Conservation (phyloP, 139 green algal species). For the Raphidocelis subcapitata region DNA sequence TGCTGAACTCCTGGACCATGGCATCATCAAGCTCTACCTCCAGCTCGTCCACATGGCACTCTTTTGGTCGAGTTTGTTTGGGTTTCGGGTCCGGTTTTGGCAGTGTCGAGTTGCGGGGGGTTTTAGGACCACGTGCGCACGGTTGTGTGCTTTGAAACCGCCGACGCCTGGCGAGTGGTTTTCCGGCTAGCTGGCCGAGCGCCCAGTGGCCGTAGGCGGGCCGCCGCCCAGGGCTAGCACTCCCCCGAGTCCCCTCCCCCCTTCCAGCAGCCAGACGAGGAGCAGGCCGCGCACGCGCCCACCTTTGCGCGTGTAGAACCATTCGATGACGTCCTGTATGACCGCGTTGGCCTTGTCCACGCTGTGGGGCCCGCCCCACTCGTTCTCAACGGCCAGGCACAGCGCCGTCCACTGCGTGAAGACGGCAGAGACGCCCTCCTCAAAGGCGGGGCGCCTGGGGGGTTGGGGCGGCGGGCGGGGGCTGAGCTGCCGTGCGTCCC, state of each 20-base stretch:
- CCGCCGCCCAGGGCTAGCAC: neutral
- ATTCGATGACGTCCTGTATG: constrained; percentile 72
- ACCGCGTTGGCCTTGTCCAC: constrained; percentile 74
- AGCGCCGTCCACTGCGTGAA: constrained; percentile 88
- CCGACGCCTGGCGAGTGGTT: neutral
- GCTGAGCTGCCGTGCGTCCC: too few species aligned
- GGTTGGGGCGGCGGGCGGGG: too few species aligned
- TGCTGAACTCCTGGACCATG: constrained; percentile 72
- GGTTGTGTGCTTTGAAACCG: neutral
- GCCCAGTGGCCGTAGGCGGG: neutral
- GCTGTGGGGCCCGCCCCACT: constrained; percentile 82
- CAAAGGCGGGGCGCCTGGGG: constrained; percentile 45
- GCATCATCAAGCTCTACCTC: constrained; percentile 67
- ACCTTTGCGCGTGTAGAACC: constrained; percentile 86
- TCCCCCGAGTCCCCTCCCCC: neutral
- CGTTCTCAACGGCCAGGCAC: constrained; percentile 81
- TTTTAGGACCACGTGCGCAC: neutral
- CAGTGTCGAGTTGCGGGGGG: neutral
- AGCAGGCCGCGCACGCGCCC: neutral
- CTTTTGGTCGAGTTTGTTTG: constrained; percentile 33
- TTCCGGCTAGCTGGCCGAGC: neutral
- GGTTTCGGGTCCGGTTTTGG: neutral
- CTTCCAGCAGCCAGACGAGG: neutral
- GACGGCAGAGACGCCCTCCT: constrained; percentile 68
- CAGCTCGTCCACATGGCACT: constrained; percentile 76